Percentiles rank a stretch among this genome's conserved stretches.
Evolutionary conservation across 495 filamentous ascomycete species (phyloP).

Genomic region (Neurospora sp.): DNA sequence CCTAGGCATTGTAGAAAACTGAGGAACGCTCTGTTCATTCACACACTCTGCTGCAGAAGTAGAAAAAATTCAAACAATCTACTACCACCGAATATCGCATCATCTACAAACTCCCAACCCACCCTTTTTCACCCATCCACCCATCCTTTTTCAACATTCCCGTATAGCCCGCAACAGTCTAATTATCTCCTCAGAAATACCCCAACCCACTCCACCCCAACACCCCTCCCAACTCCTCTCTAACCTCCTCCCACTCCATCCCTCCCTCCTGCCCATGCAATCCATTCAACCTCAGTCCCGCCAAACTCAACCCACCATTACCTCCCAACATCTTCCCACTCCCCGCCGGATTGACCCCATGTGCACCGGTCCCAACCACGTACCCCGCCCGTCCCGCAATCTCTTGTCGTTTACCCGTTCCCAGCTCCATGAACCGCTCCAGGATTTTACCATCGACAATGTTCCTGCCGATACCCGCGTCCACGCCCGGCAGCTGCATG

Average conservation of each 20-base stretch:
- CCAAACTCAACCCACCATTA: background rate
- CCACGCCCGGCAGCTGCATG: constrained; percentile 28
- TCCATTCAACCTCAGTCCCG: background rate
- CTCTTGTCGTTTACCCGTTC: constrained; percentile 56
- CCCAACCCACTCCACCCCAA: constrained; percentile 25
- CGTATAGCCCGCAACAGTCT: too few species aligned
- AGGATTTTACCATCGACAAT: constrained; percentile 44
- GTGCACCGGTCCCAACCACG: constrained; percentile 25
- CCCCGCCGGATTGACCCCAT: background rate
- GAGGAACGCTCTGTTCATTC: background rate
- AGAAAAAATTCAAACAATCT: background rate
- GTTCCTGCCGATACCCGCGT: constrained; percentile 36
- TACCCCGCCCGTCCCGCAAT: constrained; percentile 51
- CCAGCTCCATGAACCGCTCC: constrained; percentile 59
- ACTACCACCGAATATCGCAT: too few species aligned
- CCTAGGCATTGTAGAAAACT: background rate
- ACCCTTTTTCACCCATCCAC: background rate
- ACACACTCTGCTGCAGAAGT: background rate
- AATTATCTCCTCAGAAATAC: constrained; percentile 17
- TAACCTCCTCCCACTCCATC: constrained; percentile 14
- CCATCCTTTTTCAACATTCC: background rate
- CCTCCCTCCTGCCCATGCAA: background rate
- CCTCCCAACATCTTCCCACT: background rate
- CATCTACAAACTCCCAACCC: background rate
- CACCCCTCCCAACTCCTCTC: constrained; percentile 24